Evolutionary conservation across 1,284 basidiomycete genomes (phyloP).

Genomic region (Microbotryum lychnidis-dioicae): DNA sequence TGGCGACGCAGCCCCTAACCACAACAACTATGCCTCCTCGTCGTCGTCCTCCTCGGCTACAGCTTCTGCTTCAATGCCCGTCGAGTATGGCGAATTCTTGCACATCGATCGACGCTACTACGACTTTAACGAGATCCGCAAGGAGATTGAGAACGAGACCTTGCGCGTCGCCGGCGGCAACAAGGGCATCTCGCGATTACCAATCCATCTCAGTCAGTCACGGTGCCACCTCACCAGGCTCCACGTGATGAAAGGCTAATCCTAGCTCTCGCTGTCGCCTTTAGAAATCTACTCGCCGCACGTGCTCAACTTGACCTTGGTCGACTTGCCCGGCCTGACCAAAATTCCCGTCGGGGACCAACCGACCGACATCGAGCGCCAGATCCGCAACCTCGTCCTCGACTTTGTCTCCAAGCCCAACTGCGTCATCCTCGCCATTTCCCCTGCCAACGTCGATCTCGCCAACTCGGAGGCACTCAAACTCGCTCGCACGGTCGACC

Average conservation of each 20-base stretch:
- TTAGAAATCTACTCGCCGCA: slow-evolving; percentile 83
- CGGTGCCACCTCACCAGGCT: background rate
- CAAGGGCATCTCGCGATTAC: slow-evolving; percentile 93
- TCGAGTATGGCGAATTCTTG: slow-evolving; percentile 88
- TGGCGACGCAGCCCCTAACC: slow-evolving; percentile 43
- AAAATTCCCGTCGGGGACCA: slow-evolving; percentile 83
- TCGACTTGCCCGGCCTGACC: slow-evolving; percentile 91
- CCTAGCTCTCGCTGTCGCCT: too few relatives aligned
- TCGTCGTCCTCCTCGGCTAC: slow-evolving; percentile 4
- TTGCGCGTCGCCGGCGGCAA: slow-evolving; percentile 96
- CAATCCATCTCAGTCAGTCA: slow-evolving; percentile 49
- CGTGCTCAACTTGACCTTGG: slow-evolving; percentile 88
- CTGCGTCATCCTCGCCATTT: slow-evolving; percentile 92
- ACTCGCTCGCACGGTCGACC: slow-evolving; percentile 88
- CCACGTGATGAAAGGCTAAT: background rate
- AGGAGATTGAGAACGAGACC: slow-evolving; percentile 97
- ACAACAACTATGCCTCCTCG: slow-evolving; percentile 2
- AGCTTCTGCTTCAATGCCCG: slow-evolving; percentile 15
- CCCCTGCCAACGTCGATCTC: slow-evolving; percentile 93
- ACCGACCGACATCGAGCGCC: slow-evolving; percentile 83
- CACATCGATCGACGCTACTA: slow-evolving; percentile 94
- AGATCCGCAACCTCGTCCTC: slow-evolving; percentile 85
- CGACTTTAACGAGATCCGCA: slow-evolving; percentile 85
- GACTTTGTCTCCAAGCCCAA: slow-evolving; percentile 97
- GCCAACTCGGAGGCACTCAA: slow-evolving; percentile 98